A percentile compares a stretch with the other conserved stretches of the same genome.
Evolutionary conservation across 1,284 basidiomycete species (phyloP).

Genomic region (Cryptococcus sp.): DNA sequence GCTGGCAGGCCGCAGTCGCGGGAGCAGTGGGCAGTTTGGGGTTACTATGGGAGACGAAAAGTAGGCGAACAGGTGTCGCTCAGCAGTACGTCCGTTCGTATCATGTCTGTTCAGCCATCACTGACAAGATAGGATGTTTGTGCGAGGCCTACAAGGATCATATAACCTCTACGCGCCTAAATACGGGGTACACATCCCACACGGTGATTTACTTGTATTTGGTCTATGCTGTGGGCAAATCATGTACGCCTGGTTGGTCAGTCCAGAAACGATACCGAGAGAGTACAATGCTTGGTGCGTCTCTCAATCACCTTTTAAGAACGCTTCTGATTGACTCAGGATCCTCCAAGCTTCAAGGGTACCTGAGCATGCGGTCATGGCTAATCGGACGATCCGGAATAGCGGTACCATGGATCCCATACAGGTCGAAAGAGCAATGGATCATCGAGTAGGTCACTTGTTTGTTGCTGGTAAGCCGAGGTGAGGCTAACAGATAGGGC

Average conservation of each 20-base stretch:
- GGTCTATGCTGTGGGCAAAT: constrained; percentile 82
- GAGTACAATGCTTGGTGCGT: constrained; percentile 71
- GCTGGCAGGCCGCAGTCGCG: constrained; percentile 86
- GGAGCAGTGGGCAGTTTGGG: constrained; percentile 73
- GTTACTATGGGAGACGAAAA: constrained; percentile 73
- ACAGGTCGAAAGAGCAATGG: constrained; percentile 57
- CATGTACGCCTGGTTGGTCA: constrained; percentile 73
- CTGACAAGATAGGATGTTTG: constrained; percentile 39
- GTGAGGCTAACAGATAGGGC: constrained; percentile 13
- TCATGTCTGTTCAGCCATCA: neutral
- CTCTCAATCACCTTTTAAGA: neutral
- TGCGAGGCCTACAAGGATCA: constrained; percentile 50
- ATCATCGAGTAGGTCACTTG: constrained; percentile 11
- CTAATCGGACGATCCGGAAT: constrained; percentile 62
- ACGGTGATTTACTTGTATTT: constrained; percentile 82
- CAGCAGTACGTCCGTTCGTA: constrained; percentile 59
- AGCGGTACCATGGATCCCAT: constrained; percentile 57
- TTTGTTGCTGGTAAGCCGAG: neutral
- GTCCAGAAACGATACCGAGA: constrained; percentile 74
- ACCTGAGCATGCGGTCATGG: constrained; percentile 57
- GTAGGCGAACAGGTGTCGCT: constrained; percentile 66
- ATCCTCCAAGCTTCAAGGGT: constrained; percentile 64
- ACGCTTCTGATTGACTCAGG: constrained; percentile 38
- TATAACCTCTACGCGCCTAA: constrained; percentile 47
- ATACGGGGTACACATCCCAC: constrained; percentile 63